Conservation (phyloP, 768 basidiomycete species). For the Lepiota venenata region DNA sequence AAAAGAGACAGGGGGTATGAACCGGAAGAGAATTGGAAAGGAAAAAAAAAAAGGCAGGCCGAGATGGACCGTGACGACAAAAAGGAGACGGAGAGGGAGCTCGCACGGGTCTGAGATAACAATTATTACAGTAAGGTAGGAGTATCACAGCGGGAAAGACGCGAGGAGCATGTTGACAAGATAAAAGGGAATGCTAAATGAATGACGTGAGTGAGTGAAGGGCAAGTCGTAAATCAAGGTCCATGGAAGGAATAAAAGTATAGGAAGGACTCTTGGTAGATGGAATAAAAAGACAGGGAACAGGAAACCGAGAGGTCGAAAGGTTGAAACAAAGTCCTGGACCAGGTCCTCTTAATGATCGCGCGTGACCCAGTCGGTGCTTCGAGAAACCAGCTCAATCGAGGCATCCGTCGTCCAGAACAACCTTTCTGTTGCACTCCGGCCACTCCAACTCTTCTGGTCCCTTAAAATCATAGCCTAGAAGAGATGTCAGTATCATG, state of each 20-base stretch:
- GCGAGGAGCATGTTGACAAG: conserved; percentile 6
- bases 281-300: conserved; percentile 7
- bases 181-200: conserved; percentile 5
- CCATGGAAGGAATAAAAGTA: conserved; percentile 6
- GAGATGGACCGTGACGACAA: conserved; percentile 2
- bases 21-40: not conserved
- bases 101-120: conserved; percentile 10
- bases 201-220: not conserved
- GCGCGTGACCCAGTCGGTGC: conserved; percentile 82
- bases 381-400: conserved; percentile 80
- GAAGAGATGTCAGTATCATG: conserved; percentile 6
- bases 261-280: conserved; percentile 10
- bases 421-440: conserved; percentile 86
- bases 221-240: conserved; percentile 2
- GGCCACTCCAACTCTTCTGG: conserved; percentile 93
- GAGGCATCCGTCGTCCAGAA: conserved; percentile 94
- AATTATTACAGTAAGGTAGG: conserved; percentile 15
- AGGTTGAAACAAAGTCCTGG: conserved; percentile 11
- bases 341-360: conserved; percentile 38
- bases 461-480: conserved; percentile 95
- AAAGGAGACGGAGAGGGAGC: conserved; percentile 7
- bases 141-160: conserved; percentile 10
- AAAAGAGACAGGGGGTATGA: not conserved
- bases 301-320: conserved; percentile 12
- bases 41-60: conserved; percentile 4